These are phyloP conservation scores for Chlamydomonas reinhardtii DNA, from an alignment of 163 green algal species.

Conservation along the genomic window DNA sequence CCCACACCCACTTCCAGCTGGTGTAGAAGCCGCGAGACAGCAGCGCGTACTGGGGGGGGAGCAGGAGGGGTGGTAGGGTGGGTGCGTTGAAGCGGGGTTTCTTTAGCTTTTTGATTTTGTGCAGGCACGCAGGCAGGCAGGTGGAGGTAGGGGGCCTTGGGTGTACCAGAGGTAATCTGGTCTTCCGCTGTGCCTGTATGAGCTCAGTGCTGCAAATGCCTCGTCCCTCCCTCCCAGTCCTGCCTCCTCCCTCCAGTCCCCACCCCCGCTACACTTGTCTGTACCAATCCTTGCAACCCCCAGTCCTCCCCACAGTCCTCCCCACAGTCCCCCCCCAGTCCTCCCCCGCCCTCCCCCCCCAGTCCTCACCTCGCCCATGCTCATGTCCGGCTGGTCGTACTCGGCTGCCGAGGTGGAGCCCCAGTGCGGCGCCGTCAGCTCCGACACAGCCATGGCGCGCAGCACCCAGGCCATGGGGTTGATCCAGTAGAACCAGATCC, in stretches of 20 bases:
- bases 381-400: neutral
- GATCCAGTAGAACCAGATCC: conserved; percentile 43
- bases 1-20: conserved; percentile 5
- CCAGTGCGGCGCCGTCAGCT: conserved; percentile 13
- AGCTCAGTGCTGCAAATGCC: no score
- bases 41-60: neutral
- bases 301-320: neutral
- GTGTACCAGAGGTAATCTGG: no score
- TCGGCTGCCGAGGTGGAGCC: neutral
- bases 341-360: neutral
- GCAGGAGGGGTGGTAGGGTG: neutral
- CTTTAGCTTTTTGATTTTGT: no score
- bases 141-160: no score
- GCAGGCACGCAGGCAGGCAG: no score
- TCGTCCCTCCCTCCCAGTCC: no score
- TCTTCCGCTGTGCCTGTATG: no score
- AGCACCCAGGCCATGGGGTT: conserved; percentile 29
- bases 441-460: conserved; percentile 17
- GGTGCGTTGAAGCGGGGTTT: no score
- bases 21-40: neutral
- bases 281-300: neutral
- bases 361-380: neutral
- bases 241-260: no score
- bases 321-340: neutral
- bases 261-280: neutral